Percentiles rank a stretch among this genome's conserved stretches.
Evolutionary conservation across 2,329 filamentous ascomycete species (phyloP).

Genomic region (Parafenestella ontariensis): DNA sequence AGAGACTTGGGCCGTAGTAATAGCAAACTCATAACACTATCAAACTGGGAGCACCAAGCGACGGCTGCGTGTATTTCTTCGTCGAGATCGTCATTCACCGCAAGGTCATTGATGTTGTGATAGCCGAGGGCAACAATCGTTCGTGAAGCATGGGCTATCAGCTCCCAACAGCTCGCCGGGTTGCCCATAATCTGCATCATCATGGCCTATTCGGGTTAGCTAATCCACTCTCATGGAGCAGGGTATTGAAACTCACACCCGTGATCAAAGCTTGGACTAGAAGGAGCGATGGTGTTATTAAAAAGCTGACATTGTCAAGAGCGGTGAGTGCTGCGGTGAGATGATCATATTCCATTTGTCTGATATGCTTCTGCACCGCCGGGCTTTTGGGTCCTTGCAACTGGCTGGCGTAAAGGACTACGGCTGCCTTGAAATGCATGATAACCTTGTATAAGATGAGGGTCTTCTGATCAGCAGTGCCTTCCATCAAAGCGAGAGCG

Average conservation of each 20-base stretch:
- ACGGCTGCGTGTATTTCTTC: conserved; percentile 38
- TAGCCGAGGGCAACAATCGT: conserved; percentile 42
- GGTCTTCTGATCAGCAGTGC: conserved; percentile 36
- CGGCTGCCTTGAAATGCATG: conserved; percentile 40
- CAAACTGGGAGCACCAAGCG: conserved; percentile 42
- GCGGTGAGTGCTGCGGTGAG: conserved; percentile 39
- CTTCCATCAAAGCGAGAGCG: conserved; percentile 37
- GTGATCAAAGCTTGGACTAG: conserved; percentile 41
- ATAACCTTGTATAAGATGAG: conserved; percentile 41
- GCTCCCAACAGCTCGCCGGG: conserved; percentile 40
- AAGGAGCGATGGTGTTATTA: conserved; percentile 35
- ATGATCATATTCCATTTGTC: conserved; percentile 36
- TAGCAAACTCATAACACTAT: conserved; percentile 39
- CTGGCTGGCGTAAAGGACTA: conserved; percentile 33
- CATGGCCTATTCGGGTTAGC: conserved; percentile 23
- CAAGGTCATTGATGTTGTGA: conserved; percentile 26
- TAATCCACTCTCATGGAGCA: too few relatives aligned
- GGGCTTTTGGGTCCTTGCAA: conserved; percentile 30
- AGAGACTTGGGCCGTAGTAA: conserved; percentile 40
- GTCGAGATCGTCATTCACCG: conserved; percentile 26
- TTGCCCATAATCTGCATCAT: conserved; percentile 46
- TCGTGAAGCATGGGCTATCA: conserved; percentile 41
- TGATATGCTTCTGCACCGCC: conserved; percentile 33
- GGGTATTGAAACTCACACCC: conserved; percentile 23
- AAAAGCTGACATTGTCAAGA: conserved; percentile 36